Evolutionary conservation across 208 protist species (phyloP).

Genomic region (Crithidia expoeki): DNA sequence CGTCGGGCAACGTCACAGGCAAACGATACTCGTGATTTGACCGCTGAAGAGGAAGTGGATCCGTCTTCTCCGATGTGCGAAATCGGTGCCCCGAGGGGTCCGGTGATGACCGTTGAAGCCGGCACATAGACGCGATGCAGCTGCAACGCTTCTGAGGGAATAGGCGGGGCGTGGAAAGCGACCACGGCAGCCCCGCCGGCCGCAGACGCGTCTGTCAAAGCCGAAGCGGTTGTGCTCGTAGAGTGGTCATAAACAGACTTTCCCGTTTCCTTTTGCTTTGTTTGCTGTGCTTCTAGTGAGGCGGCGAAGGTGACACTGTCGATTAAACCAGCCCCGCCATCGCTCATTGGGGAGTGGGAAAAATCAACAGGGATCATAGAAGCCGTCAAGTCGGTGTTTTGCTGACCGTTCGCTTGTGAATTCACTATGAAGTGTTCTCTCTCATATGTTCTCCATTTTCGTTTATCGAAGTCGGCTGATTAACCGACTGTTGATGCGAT

Average conservation of each 20-base stretch:
- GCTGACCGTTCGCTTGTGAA: not conserved
- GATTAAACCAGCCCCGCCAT: constrained; percentile 76
- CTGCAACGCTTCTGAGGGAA: not conserved
- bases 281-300: not conserved
- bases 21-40: constrained; percentile 42
- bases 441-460: too few relatives aligned
- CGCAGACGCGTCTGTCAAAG: not conserved
- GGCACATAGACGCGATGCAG: constrained; percentile 36
- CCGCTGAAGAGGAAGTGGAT: not conserved
- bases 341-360: constrained; percentile 76
- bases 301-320: constrained; percentile 63
- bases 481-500: too few relatives aligned
- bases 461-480: not conserved
- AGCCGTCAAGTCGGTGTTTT: not conserved
- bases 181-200: not conserved
- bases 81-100: constrained; percentile 54
- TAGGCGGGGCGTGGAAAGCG: not conserved
- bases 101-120: constrained; percentile 34
- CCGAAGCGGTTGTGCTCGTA: not conserved
- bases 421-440: not conserved
- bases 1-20: constrained; percentile 50
- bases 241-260: not conserved
- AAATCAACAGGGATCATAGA: constrained; percentile 18
- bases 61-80: not conserved
- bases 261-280: too few relatives aligned